Evolutionary conservation across 768 basidiomycete genomes (phyloP).

Genomic region (Coprinopsis marcescibilis): DNA sequence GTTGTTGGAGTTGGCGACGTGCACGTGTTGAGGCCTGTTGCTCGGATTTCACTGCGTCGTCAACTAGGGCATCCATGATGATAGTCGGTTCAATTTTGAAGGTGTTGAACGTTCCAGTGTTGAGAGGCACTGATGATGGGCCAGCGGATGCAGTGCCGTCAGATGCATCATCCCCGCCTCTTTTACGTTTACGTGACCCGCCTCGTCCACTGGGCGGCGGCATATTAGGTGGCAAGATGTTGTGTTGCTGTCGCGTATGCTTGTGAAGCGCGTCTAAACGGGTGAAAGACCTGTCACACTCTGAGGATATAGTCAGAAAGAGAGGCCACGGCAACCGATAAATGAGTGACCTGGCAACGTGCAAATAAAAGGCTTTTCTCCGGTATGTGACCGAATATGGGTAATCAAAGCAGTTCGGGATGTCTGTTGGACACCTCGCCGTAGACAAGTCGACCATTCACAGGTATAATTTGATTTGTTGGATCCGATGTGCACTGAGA

Average conservation of each 20-base stretch:
- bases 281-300: conserved; percentile 93
- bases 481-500: conserved; percentile 71
- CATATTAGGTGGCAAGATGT: conserved; percentile 70
- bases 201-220: conserved; percentile 68
- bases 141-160: conserved; percentile 19
- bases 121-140: conserved; percentile 9
- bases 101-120: conserved; percentile 41
- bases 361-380: conserved; percentile 91
- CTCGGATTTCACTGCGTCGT: conserved; percentile 16
- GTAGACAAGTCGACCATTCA: conserved; percentile 80
- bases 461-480: conserved; percentile 85
- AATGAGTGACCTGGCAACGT: conserved; percentile 59
- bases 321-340: conserved; percentile 8
- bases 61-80: conserved; percentile 29
- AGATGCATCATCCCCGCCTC: conserved; percentile 26
- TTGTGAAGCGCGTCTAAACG: conserved; percentile 91
- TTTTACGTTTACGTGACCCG: conserved; percentile 66
- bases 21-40: too few species aligned
- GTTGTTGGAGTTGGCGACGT: conserved; percentile 23
- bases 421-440: conserved; percentile 79
- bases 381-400: conserved; percentile 88
- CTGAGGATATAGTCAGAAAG: conserved; percentile 32
- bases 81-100: conserved; percentile 54
- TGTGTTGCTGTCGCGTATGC: conserved; percentile 87
- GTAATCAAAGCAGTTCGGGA: conserved; percentile 88